Base-by-base conservation (phyloP, 768 basidiomycete genomes). In the Pilatotrama ljubarskyi region DNA sequence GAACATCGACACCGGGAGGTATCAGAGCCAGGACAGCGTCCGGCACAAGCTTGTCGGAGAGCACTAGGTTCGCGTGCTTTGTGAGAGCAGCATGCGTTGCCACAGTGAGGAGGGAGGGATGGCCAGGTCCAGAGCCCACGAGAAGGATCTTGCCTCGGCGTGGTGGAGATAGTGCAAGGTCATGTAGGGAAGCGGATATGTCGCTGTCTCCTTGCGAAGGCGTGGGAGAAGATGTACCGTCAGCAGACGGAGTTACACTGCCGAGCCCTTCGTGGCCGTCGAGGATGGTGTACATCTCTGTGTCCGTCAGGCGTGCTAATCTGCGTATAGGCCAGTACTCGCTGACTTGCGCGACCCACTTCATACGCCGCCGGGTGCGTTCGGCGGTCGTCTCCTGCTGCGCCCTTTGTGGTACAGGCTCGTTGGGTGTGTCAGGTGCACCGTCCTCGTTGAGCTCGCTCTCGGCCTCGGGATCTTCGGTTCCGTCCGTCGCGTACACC, bases 21-120 rank as follows among this genome's bases (percentile, higher is more conserved):
- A 98, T 91, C 25, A 98, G 78, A 0, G 82, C 86, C 18, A 99
- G 85, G 9, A 99, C 90, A 8, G 88, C 85, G 14, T 88, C 81
- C 0, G 96, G 96, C 2, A 98, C 96, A 26, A 99, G 89, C 68
- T 99, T 99, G 76, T 99, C 97, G 14, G 94, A 91, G 13, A 99
- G 84, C 11, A 98, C 92, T 24, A 97, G 77, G 64, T 96, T 87
- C 1, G 95, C 93, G 26, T 85, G 80, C 55, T 81, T 79, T 1
- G 91, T 93, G 42, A 99, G 82, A 0, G 90, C 85, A 17, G 80
- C 82, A 65, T 91, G 91, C 0, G 95, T 91, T 0, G 95, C 92
- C 8, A 91, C 74, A 1, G 97, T 98, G 51, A 99, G 85, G 17
- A 99, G 82, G 2, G 91, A 89, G 0, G 96, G 94, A 63, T 96